Evolutionary conservation across 2,329 filamentous ascomycete genomes (phyloP).

Genomic region (Trichoderma sp.): DNA sequence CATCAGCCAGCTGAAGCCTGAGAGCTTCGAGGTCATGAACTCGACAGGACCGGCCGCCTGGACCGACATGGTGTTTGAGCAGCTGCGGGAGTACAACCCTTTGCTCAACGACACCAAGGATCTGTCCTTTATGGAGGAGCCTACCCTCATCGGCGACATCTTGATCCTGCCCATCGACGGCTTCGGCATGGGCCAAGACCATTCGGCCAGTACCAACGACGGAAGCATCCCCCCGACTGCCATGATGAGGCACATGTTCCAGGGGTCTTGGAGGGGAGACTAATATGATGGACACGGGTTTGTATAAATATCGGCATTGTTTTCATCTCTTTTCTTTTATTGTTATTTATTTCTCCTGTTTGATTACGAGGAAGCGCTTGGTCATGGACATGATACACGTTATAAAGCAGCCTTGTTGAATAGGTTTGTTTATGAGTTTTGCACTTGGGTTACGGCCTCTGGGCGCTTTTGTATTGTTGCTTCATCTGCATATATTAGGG

Average conservation of each 20-base stretch:
- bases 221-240: constrained; percentile 27
- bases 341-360: not conserved
- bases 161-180: constrained; percentile 29
- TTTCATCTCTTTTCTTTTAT: not conserved
- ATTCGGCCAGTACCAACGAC: constrained; percentile 30
- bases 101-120: constrained; percentile 15
- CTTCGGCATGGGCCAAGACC: constrained; percentile 30
- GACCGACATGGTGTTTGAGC: constrained; percentile 21
- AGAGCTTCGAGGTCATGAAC: constrained; percentile 20
- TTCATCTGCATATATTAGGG: not conserved
- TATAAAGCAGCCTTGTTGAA: not conserved
- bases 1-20: not conserved
- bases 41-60: constrained; percentile 21
- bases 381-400: not conserved
- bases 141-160: constrained; percentile 24
- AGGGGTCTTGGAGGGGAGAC: constrained; percentile 20
- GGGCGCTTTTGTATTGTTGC: not conserved
- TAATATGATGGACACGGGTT: not conserved
- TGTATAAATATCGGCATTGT: not conserved
- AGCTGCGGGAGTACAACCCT: constrained; percentile 19
- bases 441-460: not conserved
- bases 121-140: constrained; percentile 19
- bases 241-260: constrained; percentile 29
- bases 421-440: not conserved
- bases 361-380: not conserved